A percentile compares a stretch with the other conserved stretches of the same genome.
Conservation (phyloP, 768 basidiomycete species). For the Boletus rubroflammeus region DNA sequence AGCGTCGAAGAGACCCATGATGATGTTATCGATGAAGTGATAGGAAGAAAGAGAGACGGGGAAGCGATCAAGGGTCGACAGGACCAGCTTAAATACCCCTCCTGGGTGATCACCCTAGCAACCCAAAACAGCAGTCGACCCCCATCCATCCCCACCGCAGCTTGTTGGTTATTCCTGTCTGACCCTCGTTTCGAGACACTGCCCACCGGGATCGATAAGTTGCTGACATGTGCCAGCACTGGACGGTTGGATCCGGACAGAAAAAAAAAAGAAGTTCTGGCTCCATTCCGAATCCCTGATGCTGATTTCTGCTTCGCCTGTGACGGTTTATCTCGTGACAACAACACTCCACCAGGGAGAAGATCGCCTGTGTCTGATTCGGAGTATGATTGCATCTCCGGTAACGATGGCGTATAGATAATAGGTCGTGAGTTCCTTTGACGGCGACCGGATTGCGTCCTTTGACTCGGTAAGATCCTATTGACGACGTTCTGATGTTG, state of each 20-base stretch:
- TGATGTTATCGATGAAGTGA: slow-evolving; percentile 1
- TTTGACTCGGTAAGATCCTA: background rate
- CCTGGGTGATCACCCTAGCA: slow-evolving; percentile 9
- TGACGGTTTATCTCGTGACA: background rate
- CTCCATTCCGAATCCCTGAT: background rate
- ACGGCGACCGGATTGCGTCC: background rate
- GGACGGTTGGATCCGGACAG: background rate
- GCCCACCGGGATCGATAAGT: slow-evolving; percentile 17
- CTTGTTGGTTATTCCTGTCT: slow-evolving; percentile 12
- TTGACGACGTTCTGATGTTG: background rate
- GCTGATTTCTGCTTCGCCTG: background rate
- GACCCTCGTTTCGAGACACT: slow-evolving; percentile 10
- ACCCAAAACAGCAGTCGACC: slow-evolving; percentile 11
- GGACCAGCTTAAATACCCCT: slow-evolving; percentile 19
- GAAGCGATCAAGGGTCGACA: background rate
- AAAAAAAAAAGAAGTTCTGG: background rate
- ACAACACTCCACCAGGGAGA: background rate
- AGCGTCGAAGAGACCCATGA: slow-evolving; percentile 7
- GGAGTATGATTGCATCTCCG: background rate
- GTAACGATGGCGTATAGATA: background rate
- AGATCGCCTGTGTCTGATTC: background rate
- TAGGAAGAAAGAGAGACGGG: background rate
- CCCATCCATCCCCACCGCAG: background rate
- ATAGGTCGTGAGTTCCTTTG: background rate
- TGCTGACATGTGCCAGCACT: slow-evolving; percentile 19